These are phyloP conservation scores for Xylogone sp. DNA, from an alignment of 2,329 filamentous ascomycete species.

Conservation along the genomic window DNA sequence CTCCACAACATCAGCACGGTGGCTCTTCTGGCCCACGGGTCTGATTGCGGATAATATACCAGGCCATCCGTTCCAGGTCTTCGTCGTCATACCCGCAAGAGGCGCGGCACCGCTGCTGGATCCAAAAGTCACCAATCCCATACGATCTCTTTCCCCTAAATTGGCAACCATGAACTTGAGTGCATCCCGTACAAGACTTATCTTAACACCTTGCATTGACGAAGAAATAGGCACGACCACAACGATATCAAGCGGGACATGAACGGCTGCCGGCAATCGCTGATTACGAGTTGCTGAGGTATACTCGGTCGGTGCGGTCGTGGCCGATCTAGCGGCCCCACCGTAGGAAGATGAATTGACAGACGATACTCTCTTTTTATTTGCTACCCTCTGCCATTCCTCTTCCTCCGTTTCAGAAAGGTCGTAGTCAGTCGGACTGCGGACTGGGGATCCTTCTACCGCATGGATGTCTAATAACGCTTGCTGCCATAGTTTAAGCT, in stretches of 20 bases:
- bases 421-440: slow-evolving; percentile 70
- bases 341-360: slow-evolving; percentile 78
- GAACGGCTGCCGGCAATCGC: slow-evolving; percentile 44
- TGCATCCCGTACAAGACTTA: slow-evolving; percentile 87
- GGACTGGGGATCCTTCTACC: slow-evolving; percentile 58
- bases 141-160: slow-evolving; percentile 87
- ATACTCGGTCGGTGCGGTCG: slow-evolving; percentile 90
- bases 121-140: slow-evolving; percentile 96
- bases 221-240: slow-evolving; percentile 96
- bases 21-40: slow-evolving; percentile 92
- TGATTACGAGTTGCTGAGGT: slow-evolving; percentile 55
- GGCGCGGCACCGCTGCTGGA: slow-evolving; percentile 91
- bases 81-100: slow-evolving; percentile 96
- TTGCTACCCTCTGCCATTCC: slow-evolving; percentile 65
- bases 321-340: slow-evolving; percentile 68
- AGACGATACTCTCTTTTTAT: slow-evolving; percentile 72
- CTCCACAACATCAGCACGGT: slow-evolving; percentile 93
- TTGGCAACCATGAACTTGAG: slow-evolving; percentile 88
- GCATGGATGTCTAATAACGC: slow-evolving; percentile 80
- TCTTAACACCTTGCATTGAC: slow-evolving; percentile 99
- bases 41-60: slow-evolving; percentile 83
- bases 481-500: slow-evolving; percentile 88
- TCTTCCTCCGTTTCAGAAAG: slow-evolving; percentile 86
- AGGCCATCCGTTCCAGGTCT: slow-evolving; percentile 88
- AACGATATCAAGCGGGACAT: slow-evolving; percentile 92